Conservation (phyloP, 2,329 filamentous ascomycete species). For the Daldinia sp. region DNA sequence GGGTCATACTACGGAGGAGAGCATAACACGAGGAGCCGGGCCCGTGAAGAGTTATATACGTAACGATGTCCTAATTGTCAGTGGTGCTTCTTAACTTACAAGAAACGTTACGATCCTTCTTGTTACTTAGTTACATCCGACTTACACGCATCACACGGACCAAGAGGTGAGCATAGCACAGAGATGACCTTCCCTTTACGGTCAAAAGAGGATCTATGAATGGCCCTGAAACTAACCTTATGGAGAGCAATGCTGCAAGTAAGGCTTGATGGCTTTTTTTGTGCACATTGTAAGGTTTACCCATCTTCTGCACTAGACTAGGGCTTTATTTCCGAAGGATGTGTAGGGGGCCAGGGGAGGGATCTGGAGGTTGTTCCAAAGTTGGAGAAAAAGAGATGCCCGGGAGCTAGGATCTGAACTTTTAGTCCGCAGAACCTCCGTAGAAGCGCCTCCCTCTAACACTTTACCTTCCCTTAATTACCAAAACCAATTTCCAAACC, state of each 20-base stretch:
- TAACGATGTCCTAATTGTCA: slow-evolving; percentile 35
- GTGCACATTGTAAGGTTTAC: slow-evolving; percentile 36
- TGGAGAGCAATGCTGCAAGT: slow-evolving; percentile 26
- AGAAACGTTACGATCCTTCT: slow-evolving; percentile 43
- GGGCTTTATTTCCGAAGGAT: slow-evolving; percentile 43
- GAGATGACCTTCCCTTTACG: slow-evolving; percentile 38
- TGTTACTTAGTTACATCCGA: slow-evolving; percentile 40
- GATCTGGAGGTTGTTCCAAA: slow-evolving; percentile 35
- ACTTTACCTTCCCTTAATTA: slow-evolving; percentile 43
- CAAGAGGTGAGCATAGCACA: slow-evolving; percentile 20
- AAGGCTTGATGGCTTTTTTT: slow-evolving; percentile 30
- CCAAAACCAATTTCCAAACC: slow-evolving; percentile 38
- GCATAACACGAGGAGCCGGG: slow-evolving; percentile 30
- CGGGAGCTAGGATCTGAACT: slow-evolving; percentile 34
- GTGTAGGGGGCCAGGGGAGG: slow-evolving; percentile 23
- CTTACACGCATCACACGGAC: slow-evolving; percentile 20
- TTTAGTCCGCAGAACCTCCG: slow-evolving; percentile 44
- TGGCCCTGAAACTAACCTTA: slow-evolving; percentile 38
- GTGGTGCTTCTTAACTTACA: slow-evolving; percentile 34
- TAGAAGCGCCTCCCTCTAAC: slow-evolving; percentile 42
- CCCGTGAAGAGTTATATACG: slow-evolving; percentile 38
- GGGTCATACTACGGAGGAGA: slow-evolving; percentile 26
- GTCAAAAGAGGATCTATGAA: slow-evolving; percentile 30
- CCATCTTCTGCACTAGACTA: slow-evolving; percentile 32
- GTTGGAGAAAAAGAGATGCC: slow-evolving; percentile 32